phyloP scores from a whole-genome alignment of 345 rosid species.

The Acer negundo region DNA sequence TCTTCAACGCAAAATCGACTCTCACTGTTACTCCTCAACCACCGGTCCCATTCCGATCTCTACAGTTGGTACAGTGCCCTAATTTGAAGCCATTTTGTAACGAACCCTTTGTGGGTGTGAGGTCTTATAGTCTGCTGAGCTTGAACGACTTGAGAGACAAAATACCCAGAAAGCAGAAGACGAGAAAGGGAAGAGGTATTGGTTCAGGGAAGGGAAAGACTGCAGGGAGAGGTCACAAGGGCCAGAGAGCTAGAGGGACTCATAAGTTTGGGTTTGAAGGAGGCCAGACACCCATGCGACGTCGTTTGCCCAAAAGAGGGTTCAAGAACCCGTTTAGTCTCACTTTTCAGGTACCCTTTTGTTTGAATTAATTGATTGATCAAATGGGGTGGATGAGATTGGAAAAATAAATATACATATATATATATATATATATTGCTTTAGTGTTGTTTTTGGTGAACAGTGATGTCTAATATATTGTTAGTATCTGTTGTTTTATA shows the following conservation, averaged over 20 bases:
- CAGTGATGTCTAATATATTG: background rate
- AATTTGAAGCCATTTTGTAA: constrained; percentile 20
- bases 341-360: constrained; percentile 67
- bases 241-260: constrained; percentile 88
- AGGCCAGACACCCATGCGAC: constrained; percentile 93
- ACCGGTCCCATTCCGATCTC: constrained; percentile 22
- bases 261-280: constrained; percentile 94
- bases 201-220: constrained; percentile 98
- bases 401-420: background rate
- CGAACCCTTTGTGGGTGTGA: constrained; percentile 30
- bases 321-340: constrained; percentile 89
- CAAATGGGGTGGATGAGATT: background rate
- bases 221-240: constrained; percentile 97
- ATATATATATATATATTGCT: no score
- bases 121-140: constrained; percentile 70
- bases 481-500: background rate
- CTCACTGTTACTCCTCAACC: background rate
- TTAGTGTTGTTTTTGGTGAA: background rate
- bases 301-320: constrained; percentile 90
- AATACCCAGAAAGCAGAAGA: constrained; percentile 89
- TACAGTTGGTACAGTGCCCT: constrained; percentile 19
- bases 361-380: background rate
- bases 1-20: constrained; percentile 15
- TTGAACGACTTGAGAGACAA: constrained; percentile 86
- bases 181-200: constrained; percentile 96